Percentiles rank a stretch among this genome's conserved stretches.
Conservation (phyloP, 176 grass and related monocot species). For the Eleusine coracana region DNA sequence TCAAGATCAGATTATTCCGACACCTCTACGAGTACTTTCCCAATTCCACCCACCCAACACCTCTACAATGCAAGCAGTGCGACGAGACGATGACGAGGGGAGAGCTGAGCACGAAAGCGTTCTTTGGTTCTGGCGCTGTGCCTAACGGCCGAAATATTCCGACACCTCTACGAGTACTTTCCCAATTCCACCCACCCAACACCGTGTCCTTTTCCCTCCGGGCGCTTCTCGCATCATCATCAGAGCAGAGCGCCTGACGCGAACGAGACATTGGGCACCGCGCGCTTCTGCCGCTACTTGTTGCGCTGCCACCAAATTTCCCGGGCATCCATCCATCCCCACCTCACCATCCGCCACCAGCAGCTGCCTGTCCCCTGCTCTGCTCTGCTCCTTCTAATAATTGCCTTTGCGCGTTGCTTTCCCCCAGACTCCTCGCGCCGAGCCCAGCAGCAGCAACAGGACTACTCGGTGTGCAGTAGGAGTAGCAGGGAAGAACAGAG, state of each 20-base stretch:
- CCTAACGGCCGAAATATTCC: constrained; percentile 32
- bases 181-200: constrained; percentile 10
- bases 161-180: background rate
- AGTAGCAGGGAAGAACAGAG: background rate
- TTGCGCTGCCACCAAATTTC: constrained; percentile 16
- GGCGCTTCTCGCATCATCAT: background rate
- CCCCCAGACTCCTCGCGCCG: background rate
- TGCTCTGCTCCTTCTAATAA: constrained; percentile 15
- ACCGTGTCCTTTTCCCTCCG: constrained; percentile 32
- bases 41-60: too few relatives aligned
- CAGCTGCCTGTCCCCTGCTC: background rate
- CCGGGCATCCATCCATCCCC: background rate
- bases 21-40: too few relatives aligned
- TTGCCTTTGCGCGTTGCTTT: background rate
- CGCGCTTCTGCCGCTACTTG: too few relatives aligned
- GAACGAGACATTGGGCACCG: too few relatives aligned
- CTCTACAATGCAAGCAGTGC: too few relatives aligned
- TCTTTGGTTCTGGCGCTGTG: background rate
- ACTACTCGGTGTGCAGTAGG: too few relatives aligned
- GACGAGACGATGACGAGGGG: background rate
- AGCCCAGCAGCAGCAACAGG: background rate
- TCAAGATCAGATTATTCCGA: background rate
- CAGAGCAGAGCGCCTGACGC: background rate
- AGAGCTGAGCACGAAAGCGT: background rate
- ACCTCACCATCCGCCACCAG: constrained; percentile 37